These are phyloP conservation scores for Vanrija pseudolonga DNA, from an alignment of 1,284 basidiomycete species.

Conservation along the genomic window DNA sequence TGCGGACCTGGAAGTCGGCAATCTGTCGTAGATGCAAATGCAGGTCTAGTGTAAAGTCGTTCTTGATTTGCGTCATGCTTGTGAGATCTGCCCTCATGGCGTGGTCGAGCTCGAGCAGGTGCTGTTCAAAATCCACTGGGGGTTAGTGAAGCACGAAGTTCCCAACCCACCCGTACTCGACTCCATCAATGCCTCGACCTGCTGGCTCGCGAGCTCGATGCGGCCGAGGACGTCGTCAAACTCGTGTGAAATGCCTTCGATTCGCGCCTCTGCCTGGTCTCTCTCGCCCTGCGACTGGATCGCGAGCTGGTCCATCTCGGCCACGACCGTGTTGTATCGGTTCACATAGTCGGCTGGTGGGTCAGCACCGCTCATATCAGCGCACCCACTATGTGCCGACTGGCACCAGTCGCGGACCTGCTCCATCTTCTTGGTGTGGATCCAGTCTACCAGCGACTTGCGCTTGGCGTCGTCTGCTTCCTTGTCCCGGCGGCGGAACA, in stretches of 20 bases:
- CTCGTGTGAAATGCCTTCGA: slow-evolving; percentile 53
- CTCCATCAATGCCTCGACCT: slow-evolving; percentile 28
- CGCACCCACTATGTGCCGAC: slow-evolving; percentile 30
- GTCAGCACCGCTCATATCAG: background rate
- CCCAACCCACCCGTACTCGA: slow-evolving; percentile 7
- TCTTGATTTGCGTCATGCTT: slow-evolving; percentile 53
- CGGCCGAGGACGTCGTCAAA: slow-evolving; percentile 33
- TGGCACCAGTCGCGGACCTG: slow-evolving; percentile 42
- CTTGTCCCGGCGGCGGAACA: slow-evolving; percentile 32
- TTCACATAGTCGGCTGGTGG: slow-evolving; percentile 28
- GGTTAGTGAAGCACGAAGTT: background rate
- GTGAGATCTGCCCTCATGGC: slow-evolving; percentile 44
- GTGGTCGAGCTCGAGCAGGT: slow-evolving; percentile 36
- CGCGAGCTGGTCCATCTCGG: slow-evolving; percentile 55
- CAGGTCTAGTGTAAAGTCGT: slow-evolving; percentile 68
- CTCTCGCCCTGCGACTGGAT: slow-evolving; percentile 67
- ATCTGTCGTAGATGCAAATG: slow-evolving; percentile 66
- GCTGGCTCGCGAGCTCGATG: slow-evolving; percentile 32
- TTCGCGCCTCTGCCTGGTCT: slow-evolving; percentile 60
- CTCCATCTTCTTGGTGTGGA: slow-evolving; percentile 44
- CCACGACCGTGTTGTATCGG: slow-evolving; percentile 30
- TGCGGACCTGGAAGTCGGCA: slow-evolving; percentile 67
- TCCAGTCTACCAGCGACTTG: slow-evolving; percentile 44
- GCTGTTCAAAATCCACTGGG: slow-evolving; percentile 16
- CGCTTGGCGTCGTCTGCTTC: slow-evolving; percentile 20